A percentile compares a stretch with the other conserved stretches of the same genome.
Conservation (phyloP, 768 basidiomycete genomes). For the Basidioascus undulatus region DNA sequence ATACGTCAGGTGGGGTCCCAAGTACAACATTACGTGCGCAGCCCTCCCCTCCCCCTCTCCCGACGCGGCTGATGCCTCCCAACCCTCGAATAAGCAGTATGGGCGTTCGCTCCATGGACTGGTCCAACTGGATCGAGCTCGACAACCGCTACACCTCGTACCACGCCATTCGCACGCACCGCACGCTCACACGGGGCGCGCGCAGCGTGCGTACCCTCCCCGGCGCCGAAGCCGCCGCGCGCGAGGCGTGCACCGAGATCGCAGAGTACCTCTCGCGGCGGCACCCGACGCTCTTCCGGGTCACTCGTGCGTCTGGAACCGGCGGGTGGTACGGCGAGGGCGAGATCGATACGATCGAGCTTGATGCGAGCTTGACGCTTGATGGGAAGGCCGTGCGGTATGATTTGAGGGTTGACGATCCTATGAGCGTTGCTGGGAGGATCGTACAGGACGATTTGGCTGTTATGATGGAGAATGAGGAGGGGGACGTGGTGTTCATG, state of each 20-base stretch:
- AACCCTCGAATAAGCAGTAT: slow-evolving; percentile 31
- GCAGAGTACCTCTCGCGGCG: slow-evolving; percentile 39
- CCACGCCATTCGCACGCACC: slow-evolving; percentile 27
- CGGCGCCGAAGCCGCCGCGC: slow-evolving; percentile 21
- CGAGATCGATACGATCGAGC: slow-evolving; percentile 29
- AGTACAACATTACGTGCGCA: neutral
- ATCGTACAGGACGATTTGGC: slow-evolving; percentile 15
- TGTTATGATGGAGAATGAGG: slow-evolving; percentile 18
- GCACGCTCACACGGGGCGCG: slow-evolving; percentile 29
- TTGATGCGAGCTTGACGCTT: slow-evolving; percentile 22
- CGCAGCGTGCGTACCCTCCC: slow-evolving; percentile 27
- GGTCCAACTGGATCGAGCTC: slow-evolving; percentile 52
- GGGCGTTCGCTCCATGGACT: slow-evolving; percentile 41
- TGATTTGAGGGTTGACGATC: slow-evolving; percentile 30
- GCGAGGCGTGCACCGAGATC: slow-evolving; percentile 25
- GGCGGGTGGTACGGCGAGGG: slow-evolving; percentile 23
- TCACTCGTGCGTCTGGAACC: slow-evolving; percentile 21
- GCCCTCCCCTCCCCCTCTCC: neutral
- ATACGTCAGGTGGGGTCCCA: no score
- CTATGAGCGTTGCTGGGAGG: slow-evolving; percentile 32
- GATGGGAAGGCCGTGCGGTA: slow-evolving; percentile 20
- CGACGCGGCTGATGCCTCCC: neutral
- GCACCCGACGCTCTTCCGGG: slow-evolving; percentile 33
- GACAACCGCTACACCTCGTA: slow-evolving; percentile 33
- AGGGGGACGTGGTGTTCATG: slow-evolving; percentile 51